Evolutionary conservation across 352 stramenopile species (phyloP).

Genomic region (Saprolegnia parasitica): DNA sequence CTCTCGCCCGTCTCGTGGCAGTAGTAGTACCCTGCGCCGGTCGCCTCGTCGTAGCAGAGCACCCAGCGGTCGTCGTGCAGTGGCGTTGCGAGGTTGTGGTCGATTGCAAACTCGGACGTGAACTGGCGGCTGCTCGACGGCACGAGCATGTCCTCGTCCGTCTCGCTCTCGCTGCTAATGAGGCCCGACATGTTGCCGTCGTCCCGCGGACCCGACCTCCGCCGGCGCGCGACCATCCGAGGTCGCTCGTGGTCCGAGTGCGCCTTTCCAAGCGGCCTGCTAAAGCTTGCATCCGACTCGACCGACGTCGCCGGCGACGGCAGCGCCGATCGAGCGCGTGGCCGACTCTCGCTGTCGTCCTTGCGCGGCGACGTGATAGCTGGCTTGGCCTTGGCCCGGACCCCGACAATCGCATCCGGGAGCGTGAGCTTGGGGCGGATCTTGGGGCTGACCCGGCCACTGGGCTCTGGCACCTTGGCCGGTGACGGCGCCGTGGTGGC

Average conservation of each 20-base stretch:
- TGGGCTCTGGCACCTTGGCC: not conserved
- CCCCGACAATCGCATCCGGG: not conserved
- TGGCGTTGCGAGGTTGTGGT: conserved; percentile 31
- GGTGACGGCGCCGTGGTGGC: not conserved
- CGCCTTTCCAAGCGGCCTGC: not conserved
- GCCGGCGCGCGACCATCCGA: too few species aligned
- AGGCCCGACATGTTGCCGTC: conserved; percentile 65
- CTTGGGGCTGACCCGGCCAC: not conserved
- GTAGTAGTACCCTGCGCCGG: conserved; percentile 61
- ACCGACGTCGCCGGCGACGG: not conserved
- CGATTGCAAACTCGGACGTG: conserved; percentile 43
- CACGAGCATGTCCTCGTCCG: conserved; percentile 55
- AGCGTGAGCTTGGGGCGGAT: not conserved
- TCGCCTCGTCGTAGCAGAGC: conserved; percentile 52
- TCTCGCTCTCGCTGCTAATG: conserved; percentile 77
- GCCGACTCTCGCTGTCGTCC: not conserved
- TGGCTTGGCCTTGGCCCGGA: not conserved
- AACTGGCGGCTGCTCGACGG: conserved; percentile 39
- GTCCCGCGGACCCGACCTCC: not conserved
- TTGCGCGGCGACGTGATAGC: not conserved
- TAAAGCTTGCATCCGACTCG: not conserved
- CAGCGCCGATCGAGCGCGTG: not conserved
- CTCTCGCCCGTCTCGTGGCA: conserved; percentile 71
- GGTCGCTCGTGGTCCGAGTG: not conserved
- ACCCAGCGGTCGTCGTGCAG: conserved; percentile 36